Evolutionary conservation across 805 yeast species (phyloP).

Genomic region (Wickerhamiella allomyrinae): DNA sequence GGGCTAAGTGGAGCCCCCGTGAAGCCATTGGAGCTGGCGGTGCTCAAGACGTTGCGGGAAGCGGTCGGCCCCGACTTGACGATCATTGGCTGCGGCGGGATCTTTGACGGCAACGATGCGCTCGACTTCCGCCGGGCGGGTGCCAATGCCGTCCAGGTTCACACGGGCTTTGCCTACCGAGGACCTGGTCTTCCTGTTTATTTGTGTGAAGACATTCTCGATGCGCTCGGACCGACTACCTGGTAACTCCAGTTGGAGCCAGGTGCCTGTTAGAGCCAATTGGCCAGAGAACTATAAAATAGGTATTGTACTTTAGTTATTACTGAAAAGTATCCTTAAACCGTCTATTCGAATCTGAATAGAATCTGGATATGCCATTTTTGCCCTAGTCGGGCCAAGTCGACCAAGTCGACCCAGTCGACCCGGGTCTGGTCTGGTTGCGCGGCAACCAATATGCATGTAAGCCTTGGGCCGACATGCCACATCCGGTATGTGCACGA

Average conservation of each 20-base stretch:
- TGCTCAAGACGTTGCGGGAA: conserved; percentile 56
- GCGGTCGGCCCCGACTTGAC: conserved; percentile 63
- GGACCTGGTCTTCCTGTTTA: conserved; percentile 74
- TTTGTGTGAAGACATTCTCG: conserved; percentile 43
- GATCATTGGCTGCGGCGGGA: conserved; percentile 90
- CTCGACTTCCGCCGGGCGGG: conserved; percentile 88
- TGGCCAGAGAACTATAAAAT: neutral
- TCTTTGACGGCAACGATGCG: conserved; percentile 74
- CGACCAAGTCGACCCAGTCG: too few relatives aligned
- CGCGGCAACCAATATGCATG: too few relatives aligned
- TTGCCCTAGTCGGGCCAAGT: too few relatives aligned
- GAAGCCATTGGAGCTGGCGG: conserved; percentile 61
- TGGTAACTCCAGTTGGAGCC: too few relatives aligned
- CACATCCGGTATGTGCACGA: too few relatives aligned
- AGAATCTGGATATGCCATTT: too few relatives aligned
- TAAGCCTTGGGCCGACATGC: too few relatives aligned
- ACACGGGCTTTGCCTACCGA: conserved; percentile 81
- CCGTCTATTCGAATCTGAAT: too few relatives aligned
- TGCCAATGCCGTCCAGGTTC: conserved; percentile 74
- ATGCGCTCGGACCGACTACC: conserved; percentile 62
- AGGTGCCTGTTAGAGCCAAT: too few relatives aligned
- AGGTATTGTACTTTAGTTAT: too few relatives aligned
- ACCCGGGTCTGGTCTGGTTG: too few relatives aligned
- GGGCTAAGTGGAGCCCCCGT: conserved; percentile 90
- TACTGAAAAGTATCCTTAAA: too few relatives aligned